Percentiles rank a stretch among this genome's conserved stretches.
Evolutionary conservation across 768 basidiomycete species (phyloP).

Genomic region (Boletus subcaerulescens): DNA sequence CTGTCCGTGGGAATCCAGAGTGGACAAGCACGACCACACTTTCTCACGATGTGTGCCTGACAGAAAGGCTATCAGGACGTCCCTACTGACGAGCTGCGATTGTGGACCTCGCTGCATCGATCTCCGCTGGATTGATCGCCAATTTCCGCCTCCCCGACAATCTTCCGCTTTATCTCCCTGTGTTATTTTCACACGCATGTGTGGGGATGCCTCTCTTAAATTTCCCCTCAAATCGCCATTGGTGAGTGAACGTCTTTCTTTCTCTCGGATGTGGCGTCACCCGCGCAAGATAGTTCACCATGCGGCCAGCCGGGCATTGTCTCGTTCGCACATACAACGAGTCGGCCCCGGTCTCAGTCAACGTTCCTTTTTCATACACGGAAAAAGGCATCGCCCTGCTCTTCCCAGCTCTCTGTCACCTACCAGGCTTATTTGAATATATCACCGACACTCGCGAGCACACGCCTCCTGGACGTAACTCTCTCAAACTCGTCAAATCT

Average conservation of each 20-base stretch:
- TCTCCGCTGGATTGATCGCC: neutral
- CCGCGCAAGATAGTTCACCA: too few species aligned
- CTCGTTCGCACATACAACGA: neutral
- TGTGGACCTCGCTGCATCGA: slow-evolving; percentile 2
- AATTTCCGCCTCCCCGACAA: neutral
- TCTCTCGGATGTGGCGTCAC: too few species aligned
- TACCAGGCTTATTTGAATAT: neutral
- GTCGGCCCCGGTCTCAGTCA: neutral
- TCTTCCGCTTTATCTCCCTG: too few species aligned
- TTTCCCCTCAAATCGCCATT: too few species aligned
- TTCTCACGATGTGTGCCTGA: too few species aligned
- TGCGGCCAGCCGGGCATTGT: neutral
- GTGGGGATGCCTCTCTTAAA: too few species aligned
- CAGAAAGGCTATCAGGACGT: too few species aligned
- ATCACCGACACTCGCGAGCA: neutral
- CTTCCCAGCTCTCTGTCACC: neutral
- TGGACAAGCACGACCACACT: slow-evolving; percentile 9
- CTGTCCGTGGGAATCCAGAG: too few species aligned
- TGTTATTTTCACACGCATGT: too few species aligned
- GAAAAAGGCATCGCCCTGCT: neutral
- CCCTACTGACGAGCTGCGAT: too few species aligned
- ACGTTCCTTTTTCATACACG: slow-evolving; percentile 2
- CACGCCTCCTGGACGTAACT: slow-evolving; percentile 18
- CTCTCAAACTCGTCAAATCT: slow-evolving; percentile 2
- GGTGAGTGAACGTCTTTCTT: too few species aligned